phyloP scores from a whole-genome alignment of 805 yeast genomes.

The Ogataea henricii region DNA sequence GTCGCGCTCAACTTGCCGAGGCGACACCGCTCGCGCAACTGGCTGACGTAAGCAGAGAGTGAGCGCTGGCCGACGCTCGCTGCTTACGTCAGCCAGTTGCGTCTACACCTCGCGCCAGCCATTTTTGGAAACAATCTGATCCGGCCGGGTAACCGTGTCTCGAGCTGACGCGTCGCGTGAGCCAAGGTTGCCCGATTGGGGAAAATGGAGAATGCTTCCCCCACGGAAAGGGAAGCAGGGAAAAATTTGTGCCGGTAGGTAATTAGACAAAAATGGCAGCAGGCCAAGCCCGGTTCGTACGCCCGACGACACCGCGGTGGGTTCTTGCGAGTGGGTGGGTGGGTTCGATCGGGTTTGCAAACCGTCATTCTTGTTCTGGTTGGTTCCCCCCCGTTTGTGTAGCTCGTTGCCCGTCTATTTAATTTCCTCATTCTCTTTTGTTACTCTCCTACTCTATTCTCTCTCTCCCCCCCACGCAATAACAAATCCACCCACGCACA shows the following conservation, averaged over 20 bases:
- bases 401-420: neutral
- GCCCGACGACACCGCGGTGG: too few relatives aligned
- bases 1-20: too few relatives aligned
- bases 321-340: too few relatives aligned
- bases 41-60: neutral
- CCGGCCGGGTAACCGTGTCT: slow-evolving; percentile 3
- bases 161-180: slow-evolving; percentile 6
- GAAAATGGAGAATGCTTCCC: slow-evolving; percentile 5
- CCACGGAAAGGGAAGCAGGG: slow-evolving; percentile 4
- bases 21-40: neutral
- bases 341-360: too few relatives aligned
- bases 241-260: slow-evolving; percentile 1
- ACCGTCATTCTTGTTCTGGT: too few relatives aligned
- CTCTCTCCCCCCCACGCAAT: slow-evolving; percentile 1
- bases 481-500: neutral
- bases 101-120: neutral
- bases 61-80: neutral
- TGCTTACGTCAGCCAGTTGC: neutral
- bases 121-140: neutral
- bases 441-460: too few relatives aligned
- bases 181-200: neutral
- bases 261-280: neutral
- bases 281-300: neutral
- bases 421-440: too few relatives aligned
- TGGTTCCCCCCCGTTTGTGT: too few relatives aligned